A percentile compares a stretch with the other conserved stretches of the same genome.
These are phyloP conservation scores for Clitoria ternatea DNA, from an alignment of 306 rosid species.

Conservation along the genomic window DNA sequence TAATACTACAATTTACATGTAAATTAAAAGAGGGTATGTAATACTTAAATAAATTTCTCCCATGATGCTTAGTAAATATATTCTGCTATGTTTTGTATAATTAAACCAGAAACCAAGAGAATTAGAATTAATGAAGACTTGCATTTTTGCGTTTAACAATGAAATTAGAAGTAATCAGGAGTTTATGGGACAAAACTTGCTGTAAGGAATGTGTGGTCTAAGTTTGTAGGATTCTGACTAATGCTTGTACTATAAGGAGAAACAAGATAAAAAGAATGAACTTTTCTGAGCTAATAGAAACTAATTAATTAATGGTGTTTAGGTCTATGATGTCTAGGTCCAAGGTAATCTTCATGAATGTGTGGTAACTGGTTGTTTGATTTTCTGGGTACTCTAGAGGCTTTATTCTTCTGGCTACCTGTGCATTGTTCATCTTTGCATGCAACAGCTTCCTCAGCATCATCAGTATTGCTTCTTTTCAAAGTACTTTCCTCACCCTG, in stretches of 20 bases:
- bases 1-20: slow-evolving; percentile 16
- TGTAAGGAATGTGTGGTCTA: neutral
- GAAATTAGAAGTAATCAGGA: neutral
- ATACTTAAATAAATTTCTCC: neutral
- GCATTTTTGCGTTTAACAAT: slow-evolving; percentile 8
- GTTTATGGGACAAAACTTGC: slow-evolving; percentile 17
- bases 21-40: neutral
- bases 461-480: slow-evolving; percentile 15
- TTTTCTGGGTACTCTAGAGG: slow-evolving; percentile 47
- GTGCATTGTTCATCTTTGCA: slow-evolving; percentile 47
- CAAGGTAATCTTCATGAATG: slow-evolving; percentile 75
- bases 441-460: slow-evolving; percentile 19
- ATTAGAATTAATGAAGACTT: slow-evolving; percentile 1
- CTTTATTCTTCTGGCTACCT: slow-evolving; percentile 67
- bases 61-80: neutral
- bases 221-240: neutral
- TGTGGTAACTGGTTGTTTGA: slow-evolving; percentile 49
- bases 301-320: slow-evolving; percentile 58
- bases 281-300: neutral
- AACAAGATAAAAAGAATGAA: neutral
- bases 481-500: slow-evolving; percentile 38
- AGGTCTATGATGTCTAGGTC: slow-evolving; percentile 63
- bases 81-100: neutral
- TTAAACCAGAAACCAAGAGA: neutral
- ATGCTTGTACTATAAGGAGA: neutral